A percentile compares a stretch with the other conserved stretches of the same genome.
phyloP scores from a whole-genome alignment of 331 rosid genomes.

The Ulmus americana region DNA sequence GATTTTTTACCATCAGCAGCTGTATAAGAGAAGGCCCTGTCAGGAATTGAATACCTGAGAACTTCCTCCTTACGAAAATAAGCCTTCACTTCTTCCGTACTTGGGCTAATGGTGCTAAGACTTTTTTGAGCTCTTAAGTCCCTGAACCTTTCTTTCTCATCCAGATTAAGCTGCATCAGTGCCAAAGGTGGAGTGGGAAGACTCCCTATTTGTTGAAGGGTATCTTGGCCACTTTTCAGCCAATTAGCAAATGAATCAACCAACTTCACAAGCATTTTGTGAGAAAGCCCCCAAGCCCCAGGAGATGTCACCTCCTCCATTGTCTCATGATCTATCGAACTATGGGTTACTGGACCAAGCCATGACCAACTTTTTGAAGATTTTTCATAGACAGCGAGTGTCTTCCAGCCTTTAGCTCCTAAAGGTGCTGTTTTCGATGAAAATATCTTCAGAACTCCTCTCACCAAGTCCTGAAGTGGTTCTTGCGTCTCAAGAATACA shows the following conservation, averaged over 20 bases:
- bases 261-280: slow-evolving; percentile 91
- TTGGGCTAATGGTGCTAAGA: slow-evolving; percentile 78
- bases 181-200: slow-evolving; percentile 94
- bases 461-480: slow-evolving; percentile 92
- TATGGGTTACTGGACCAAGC: slow-evolving; percentile 68
- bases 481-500: slow-evolving; percentile 94
- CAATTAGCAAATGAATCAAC: slow-evolving; percentile 96
- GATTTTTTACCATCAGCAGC: slow-evolving; percentile 98
- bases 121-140: slow-evolving; percentile 98
- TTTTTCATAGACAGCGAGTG: slow-evolving; percentile 63
- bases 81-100: slow-evolving; percentile 82
- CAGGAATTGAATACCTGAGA: slow-evolving; percentile 96
- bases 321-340: slow-evolving; percentile 49
- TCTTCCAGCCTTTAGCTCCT: slow-evolving; percentile 96
- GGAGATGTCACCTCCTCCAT: slow-evolving; percentile 76
- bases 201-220: slow-evolving; percentile 93
- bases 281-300: slow-evolving; percentile 91
- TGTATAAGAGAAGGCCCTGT: slow-evolving; percentile 89
- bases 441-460: slow-evolving; percentile 92
- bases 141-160: slow-evolving; percentile 96
- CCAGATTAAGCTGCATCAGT: slow-evolving; percentile 82
- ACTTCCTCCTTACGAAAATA: slow-evolving; percentile 92
- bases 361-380: slow-evolving; percentile 81
- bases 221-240: slow-evolving; percentile 98
- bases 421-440: slow-evolving; percentile 97